These are phyloP conservation scores for Laburnicola sp. DNA, from an alignment of 2,329 filamentous ascomycete genomes.

Conservation along the genomic window DNA sequence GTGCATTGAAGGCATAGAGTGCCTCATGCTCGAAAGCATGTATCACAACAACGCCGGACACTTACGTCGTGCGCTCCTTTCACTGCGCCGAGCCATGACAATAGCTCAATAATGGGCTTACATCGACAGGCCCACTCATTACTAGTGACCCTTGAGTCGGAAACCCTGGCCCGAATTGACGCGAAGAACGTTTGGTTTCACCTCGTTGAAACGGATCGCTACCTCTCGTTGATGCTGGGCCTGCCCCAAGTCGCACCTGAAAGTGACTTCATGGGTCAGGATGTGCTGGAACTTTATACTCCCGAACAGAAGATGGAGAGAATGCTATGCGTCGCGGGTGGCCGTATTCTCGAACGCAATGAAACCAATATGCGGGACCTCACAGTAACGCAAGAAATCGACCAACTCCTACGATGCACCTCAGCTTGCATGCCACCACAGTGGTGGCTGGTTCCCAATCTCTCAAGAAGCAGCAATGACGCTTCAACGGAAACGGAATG, in stretches of 20 bases:
- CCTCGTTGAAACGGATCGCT: slow-evolving; percentile 43
- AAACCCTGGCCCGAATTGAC: slow-evolving; percentile 14
- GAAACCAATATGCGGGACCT: slow-evolving; percentile 33
- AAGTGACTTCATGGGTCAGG: slow-evolving; percentile 17
- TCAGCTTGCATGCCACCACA: slow-evolving; percentile 13
- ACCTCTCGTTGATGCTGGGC: slow-evolving; percentile 47
- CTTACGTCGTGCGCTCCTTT: slow-evolving; percentile 45
- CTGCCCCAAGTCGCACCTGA: slow-evolving; percentile 40
- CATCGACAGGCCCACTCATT: slow-evolving; percentile 41
- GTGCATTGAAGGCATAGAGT: slow-evolving; percentile 46
- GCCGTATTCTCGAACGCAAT: slow-evolving; percentile 47
- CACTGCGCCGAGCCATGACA: slow-evolving; percentile 43
- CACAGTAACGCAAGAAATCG: slow-evolving; percentile 26
- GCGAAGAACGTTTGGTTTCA: slow-evolving; percentile 44
- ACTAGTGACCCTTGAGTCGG: slow-evolving; percentile 24
- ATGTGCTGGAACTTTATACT: slow-evolving; percentile 16
- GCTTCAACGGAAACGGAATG: neutral
- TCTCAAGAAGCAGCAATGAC: neutral
- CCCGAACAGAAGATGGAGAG: slow-evolving; percentile 37
- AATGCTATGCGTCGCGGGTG: slow-evolving; percentile 36
- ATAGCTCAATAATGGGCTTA: slow-evolving; percentile 48
- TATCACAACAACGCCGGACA: slow-evolving; percentile 47
- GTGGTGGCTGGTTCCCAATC: slow-evolving; percentile 17
- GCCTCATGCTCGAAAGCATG: slow-evolving; percentile 47
- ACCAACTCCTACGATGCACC: slow-evolving; percentile 13